Conservation (phyloP, 2,329 filamentous ascomycete genomes). For the Phyllosticta ampelicida region DNA sequence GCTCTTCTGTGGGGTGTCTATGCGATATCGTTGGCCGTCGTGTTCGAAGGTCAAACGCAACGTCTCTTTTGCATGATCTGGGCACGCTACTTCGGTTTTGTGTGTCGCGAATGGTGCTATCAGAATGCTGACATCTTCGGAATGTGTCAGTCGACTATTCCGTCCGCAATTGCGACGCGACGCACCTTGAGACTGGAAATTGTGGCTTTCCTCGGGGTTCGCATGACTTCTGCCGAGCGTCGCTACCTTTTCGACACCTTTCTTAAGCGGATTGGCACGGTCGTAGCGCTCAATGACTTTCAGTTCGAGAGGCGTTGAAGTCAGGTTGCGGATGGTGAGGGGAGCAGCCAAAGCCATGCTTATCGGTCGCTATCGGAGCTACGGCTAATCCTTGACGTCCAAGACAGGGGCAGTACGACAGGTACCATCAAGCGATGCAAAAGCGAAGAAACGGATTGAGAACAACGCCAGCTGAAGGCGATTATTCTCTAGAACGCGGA, state of each 20-base stretch:
- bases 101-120: conserved; percentile 59
- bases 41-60: conserved; percentile 65
- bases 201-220: conserved; percentile 43
- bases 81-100: conserved; percentile 51
- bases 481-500: background rate
- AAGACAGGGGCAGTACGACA: background rate
- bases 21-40: conserved; percentile 54
- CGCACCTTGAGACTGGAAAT: conserved; percentile 43
- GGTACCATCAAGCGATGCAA: background rate
- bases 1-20: conserved; percentile 51
- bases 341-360: conserved; percentile 5
- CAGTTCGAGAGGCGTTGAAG: conserved; percentile 60
- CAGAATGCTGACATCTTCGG: conserved; percentile 46
- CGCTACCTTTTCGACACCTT: conserved; percentile 15
- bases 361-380: conserved; percentile 1
- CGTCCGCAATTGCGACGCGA: background rate
- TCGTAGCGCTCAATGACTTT: conserved; percentile 65
- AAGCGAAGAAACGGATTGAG: background rate
- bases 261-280: conserved; percentile 35
- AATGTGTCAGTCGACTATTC: background rate
- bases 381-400: conserved; percentile 5
- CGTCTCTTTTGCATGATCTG: conserved; percentile 50
- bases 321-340: conserved; percentile 75
- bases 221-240: conserved; percentile 23
- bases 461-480: background rate